phyloP scores from a whole-genome alignment of 2,329 filamentous ascomycete species.

The Verticillium isaacii region DNA sequence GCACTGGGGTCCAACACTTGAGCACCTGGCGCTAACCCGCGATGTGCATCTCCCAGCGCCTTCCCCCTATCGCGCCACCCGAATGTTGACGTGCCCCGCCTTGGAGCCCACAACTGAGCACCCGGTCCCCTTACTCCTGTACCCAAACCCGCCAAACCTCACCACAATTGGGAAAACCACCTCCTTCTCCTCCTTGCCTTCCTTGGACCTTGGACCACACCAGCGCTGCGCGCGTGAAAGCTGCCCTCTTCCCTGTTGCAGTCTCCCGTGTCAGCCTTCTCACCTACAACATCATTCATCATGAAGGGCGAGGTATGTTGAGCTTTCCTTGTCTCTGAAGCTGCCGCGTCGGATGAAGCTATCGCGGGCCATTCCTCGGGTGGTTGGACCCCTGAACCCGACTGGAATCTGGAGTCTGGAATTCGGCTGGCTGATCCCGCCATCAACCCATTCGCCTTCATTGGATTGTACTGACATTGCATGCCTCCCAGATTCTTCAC shows the following conservation, averaged over 20 bases:
- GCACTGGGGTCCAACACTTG: not conserved
- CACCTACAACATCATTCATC: constrained; percentile 22
- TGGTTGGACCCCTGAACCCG: not conserved
- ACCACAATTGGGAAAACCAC: constrained; percentile 27
- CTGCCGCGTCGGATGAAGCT: not conserved
- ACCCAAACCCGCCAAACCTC: constrained; percentile 14
- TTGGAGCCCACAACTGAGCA: constrained; percentile 17
- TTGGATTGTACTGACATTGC: not conserved
- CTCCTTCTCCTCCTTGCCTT: constrained; percentile 22
- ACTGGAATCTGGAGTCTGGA: not conserved
- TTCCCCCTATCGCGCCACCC: constrained; percentile 11
- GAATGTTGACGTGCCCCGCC: constrained; percentile 19
- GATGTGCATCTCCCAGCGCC: constrained; percentile 4
- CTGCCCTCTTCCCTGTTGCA: constrained; percentile 16
- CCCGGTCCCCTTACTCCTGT: not conserved
- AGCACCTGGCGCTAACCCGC: constrained; percentile 10
- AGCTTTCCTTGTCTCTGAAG: not conserved
- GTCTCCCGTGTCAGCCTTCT: constrained; percentile 15
- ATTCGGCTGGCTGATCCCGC: constrained; percentile 1
- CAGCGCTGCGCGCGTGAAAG: constrained; percentile 29
- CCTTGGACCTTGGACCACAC: constrained; percentile 19
- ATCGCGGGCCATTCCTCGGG: not conserved
- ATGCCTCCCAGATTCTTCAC: constrained; percentile 49
- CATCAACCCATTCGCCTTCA: not conserved
- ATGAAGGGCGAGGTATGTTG: constrained; percentile 55